Evolutionary conservation across 1,139 yeast genomes (phyloP).

Genomic region (Suhomyces wounanorum): DNA sequence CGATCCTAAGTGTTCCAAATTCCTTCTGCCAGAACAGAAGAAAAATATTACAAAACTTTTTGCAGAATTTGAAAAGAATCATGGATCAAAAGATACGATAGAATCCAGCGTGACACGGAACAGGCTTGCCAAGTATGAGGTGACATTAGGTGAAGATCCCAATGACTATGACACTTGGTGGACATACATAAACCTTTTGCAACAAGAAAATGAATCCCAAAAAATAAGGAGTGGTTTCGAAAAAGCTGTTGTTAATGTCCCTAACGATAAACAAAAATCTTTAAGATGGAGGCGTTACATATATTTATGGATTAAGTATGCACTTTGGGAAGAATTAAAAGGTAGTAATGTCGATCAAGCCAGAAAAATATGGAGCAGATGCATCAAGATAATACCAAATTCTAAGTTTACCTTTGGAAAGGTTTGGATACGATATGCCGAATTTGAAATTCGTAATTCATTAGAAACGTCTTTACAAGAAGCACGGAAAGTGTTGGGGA

Average conservation of each 20-base stretch:
- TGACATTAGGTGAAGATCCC: conserved; percentile 48
- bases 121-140: conserved; percentile 58
- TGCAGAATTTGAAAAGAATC: conserved; percentile 64
- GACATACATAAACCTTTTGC: conserved; percentile 49
- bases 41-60: conserved; percentile 46
- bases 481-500: conserved; percentile 75
- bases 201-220: conserved; percentile 7
- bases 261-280: conserved; percentile 35
- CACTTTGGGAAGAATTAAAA: conserved; percentile 62
- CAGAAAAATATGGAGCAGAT: conserved; percentile 51
- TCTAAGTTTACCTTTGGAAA: conserved; percentile 65
- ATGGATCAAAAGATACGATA: conserved; percentile 57
- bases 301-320: conserved; percentile 68
- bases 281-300: conserved; percentile 70
- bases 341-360: conserved; percentile 46
- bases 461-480: conserved; percentile 33
- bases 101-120: conserved; percentile 54
- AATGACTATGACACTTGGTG: conserved; percentile 82
- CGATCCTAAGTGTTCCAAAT: conserved; percentile 20
- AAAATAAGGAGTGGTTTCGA: conserved; percentile 35
- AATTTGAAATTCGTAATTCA: conserved; percentile 70
- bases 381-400: conserved; percentile 58
- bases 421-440: conserved; percentile 70
- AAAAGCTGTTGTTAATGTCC: conserved; percentile 42
- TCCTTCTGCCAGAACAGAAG: conserved; percentile 46